Conservation (phyloP, 176 grass and related monocot genomes). For the Echinochloa phyllopogon region DNA sequence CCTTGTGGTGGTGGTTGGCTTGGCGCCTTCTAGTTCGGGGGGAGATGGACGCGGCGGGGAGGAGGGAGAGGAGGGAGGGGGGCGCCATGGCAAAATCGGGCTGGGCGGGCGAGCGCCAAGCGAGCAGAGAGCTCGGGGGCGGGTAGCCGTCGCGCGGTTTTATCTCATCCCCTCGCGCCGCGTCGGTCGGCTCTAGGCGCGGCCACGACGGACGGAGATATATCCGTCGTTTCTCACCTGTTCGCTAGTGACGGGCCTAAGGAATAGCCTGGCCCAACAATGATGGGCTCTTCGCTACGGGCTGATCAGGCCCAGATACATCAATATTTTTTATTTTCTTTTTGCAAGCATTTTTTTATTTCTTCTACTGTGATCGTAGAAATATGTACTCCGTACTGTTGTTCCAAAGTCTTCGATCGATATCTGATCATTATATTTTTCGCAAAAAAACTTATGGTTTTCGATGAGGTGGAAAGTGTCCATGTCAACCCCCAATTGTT, state of each 20-base stretch:
- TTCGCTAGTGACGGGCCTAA: not conserved
- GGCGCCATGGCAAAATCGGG: conserved; percentile 49
- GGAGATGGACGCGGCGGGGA: conserved; percentile 41
- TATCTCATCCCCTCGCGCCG: conserved; percentile 40
- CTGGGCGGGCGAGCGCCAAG: not conserved
- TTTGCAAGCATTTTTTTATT: not conserved
- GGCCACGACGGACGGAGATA: conserved; percentile 9
- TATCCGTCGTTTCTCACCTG: not conserved
- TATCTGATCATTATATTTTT: too few relatives aligned
- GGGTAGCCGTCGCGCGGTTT: not conserved
- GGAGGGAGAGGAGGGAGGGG: conserved; percentile 47
- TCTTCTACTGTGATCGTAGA: not conserved
- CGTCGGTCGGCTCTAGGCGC: not conserved
- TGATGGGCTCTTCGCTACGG: not conserved
- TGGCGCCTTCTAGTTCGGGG: conserved; percentile 2
- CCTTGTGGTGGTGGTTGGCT: not conserved
- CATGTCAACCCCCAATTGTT: not conserved
- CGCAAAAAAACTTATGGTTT: not conserved
- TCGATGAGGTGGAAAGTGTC: not conserved
- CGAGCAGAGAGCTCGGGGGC: not conserved
- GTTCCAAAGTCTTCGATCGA: not conserved
- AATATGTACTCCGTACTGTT: not conserved
- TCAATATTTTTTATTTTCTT: not conserved
- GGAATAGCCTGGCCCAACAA: not conserved
- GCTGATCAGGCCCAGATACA: not conserved